Percentiles rank a stretch among this genome's conserved stretches.
phyloP scores from a whole-genome alignment of 2,329 filamentous ascomycete species.

The Sporothrix inflata region DNA sequence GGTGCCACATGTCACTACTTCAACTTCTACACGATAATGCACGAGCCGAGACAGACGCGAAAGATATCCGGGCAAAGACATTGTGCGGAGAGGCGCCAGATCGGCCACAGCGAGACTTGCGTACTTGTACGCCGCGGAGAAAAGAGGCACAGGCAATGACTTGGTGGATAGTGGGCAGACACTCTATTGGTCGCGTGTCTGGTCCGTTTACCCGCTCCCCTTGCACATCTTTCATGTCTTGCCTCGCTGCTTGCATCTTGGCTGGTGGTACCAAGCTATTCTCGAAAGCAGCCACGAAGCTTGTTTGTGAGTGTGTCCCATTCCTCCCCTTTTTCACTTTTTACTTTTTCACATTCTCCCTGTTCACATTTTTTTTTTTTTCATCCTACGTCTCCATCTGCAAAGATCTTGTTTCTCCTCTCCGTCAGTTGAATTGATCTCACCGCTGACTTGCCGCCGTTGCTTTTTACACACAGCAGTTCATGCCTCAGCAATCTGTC shows the following conservation, averaged over 20 bases:
- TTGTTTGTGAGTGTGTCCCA: background rate
- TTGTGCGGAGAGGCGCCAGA: background rate
- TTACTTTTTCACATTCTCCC: background rate
- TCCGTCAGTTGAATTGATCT: background rate
- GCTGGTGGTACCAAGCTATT: background rate
- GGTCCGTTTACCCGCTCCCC: conserved; percentile 3
- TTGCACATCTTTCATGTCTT: background rate
- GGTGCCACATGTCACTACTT: background rate
- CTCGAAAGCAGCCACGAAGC: conserved; percentile 13
- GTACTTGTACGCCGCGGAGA: background rate
- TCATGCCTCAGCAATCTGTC: background rate
- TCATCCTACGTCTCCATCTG: background rate
- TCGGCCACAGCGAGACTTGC: background rate
- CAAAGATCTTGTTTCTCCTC: background rate
- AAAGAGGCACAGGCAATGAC: background rate
- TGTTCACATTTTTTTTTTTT: background rate
- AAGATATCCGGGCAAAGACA: background rate
- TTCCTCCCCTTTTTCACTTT: background rate
- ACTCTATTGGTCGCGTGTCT: conserved; percentile 3
- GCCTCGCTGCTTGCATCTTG: background rate
- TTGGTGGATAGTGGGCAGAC: background rate
- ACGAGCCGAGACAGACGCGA: conserved; percentile 3
- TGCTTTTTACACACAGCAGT: background rate
- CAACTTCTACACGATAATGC: background rate
- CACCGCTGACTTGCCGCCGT: background rate